These are phyloP conservation scores for Coelastrella sp. DNA, from an alignment of 139 green algal species.

Conservation along the genomic window DNA sequence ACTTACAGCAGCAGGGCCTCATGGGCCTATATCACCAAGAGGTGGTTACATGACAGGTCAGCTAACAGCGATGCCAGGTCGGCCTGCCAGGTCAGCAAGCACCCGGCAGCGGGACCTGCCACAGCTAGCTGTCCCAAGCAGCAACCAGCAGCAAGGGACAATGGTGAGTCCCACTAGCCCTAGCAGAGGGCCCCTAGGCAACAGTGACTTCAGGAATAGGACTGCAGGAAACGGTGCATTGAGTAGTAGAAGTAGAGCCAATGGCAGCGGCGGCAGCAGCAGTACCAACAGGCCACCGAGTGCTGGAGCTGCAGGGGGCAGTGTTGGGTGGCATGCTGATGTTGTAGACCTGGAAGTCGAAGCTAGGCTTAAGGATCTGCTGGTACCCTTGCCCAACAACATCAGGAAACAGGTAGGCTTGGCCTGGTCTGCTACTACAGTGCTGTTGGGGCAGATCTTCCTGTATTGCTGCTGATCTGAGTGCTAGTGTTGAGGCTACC, in stretches of 20 bases:
- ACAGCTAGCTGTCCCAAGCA: too few species aligned
- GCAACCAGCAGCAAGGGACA: too few species aligned
- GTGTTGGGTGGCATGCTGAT: slow-evolving; percentile 38
- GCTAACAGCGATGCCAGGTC: background rate
- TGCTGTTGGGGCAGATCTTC: background rate
- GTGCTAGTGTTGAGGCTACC: background rate
- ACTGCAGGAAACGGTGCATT: too few species aligned
- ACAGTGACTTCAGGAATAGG: too few species aligned
- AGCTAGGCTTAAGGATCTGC: background rate
- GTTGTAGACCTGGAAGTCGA: slow-evolving; percentile 38
- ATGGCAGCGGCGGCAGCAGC: background rate
- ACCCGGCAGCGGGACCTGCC: too few species aligned
- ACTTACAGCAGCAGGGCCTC: background rate
- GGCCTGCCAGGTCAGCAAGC: too few species aligned
- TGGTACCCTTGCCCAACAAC: background rate
- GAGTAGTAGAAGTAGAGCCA: background rate
- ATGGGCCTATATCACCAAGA: background rate
- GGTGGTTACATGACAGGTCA: slow-evolving; percentile 24
- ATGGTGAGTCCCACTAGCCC: too few species aligned
- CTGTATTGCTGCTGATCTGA: background rate
- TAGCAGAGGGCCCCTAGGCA: too few species aligned
- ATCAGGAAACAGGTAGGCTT: slow-evolving; percentile 26
- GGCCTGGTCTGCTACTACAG: background rate
- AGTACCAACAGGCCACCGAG: slow-evolving; percentile 14
- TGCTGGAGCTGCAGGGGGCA: background rate